A percentile compares a stretch with the other conserved stretches of the same genome.
These are phyloP conservation scores for Candida vaughaniae DNA, from an alignment of 805 yeast species.

Conservation along the genomic window DNA sequence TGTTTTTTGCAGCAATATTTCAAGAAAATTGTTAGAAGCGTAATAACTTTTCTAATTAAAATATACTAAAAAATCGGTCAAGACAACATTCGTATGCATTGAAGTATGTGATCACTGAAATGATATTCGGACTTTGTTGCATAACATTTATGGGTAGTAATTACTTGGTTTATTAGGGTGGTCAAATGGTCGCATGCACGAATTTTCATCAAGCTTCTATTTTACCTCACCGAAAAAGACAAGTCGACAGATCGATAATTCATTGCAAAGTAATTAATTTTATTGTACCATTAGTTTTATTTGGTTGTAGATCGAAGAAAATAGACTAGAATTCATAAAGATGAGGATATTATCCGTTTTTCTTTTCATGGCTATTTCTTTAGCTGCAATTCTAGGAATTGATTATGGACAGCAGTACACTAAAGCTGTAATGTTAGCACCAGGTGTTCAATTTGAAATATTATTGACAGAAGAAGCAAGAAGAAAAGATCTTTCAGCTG, in stretches of 20 bases:
- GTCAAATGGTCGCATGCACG: too few species aligned
- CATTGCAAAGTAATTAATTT: background rate
- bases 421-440: slow-evolving; percentile 87
- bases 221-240: slow-evolving; percentile 7
- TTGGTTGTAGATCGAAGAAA: background rate
- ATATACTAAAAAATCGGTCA: too few species aligned
- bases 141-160: too few species aligned
- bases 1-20: background rate
- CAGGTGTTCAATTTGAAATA: slow-evolving; percentile 84
- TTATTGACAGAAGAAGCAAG: slow-evolving; percentile 88
- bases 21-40: too few species aligned
- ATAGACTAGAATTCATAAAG: background rate
- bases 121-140: too few species aligned
- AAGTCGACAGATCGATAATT: slow-evolving; percentile 2
- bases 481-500: slow-evolving; percentile 82
- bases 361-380: slow-evolving; percentile 17
- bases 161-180: too few species aligned
- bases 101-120: too few species aligned
- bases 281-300: background rate
- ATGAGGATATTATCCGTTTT: slow-evolving; percentile 13
- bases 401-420: slow-evolving; percentile 88
- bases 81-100: too few species aligned
- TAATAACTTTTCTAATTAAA: too few species aligned
- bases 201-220: slow-evolving; percentile 1
- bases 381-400: slow-evolving; percentile 76